Evolutionary conservation across 176 grass and related monocot genomes (phyloP).

Genomic region (Musa troglodytarum): DNA sequence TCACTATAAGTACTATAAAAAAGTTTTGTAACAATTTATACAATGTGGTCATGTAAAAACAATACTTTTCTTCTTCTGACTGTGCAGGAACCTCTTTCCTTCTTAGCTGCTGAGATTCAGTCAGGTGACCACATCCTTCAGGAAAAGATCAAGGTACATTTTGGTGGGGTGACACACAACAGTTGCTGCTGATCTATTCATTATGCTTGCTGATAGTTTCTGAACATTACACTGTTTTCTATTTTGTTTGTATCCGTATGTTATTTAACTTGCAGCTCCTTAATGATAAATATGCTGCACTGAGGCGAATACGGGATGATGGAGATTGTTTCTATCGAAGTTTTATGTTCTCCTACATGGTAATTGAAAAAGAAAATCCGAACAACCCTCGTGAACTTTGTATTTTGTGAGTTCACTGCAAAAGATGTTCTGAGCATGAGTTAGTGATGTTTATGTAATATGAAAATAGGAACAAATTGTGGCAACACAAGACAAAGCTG

Average conservation of each 20-base stretch:
- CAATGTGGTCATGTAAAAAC: neutral
- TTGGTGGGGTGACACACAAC: neutral
- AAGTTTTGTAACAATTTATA: no score
- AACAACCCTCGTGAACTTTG: neutral
- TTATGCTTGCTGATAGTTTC: no score
- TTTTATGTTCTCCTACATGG: slow-evolving; percentile 99
- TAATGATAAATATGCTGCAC: slow-evolving; percentile 78
- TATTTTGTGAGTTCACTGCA: neutral
- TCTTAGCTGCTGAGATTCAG: slow-evolving; percentile 72
- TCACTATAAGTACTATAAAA: no score
- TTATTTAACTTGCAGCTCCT: slow-evolving; percentile 53
- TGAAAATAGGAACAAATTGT: slow-evolving; percentile 77
- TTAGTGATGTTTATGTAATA: slow-evolving; percentile 4
- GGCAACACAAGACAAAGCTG: slow-evolving; percentile 69
- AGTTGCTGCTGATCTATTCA: slow-evolving; percentile 5
- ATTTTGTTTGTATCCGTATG: slow-evolving; percentile 17
- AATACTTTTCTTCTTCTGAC: slow-evolving; percentile 20
- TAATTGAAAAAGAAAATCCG: slow-evolving; percentile 13
- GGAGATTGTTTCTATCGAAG: slow-evolving; percentile 97
- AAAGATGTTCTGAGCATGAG: neutral
- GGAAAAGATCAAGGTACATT: slow-evolving; percentile 83
- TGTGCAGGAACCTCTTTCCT: slow-evolving; percentile 80
- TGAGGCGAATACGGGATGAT: slow-evolving; percentile 84
- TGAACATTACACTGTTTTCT: neutral
- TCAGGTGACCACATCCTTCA: slow-evolving; percentile 74